Evolutionary conservation across 371 early-diverging fungal species (phyloP).

Genomic region (Circinella umbellata): DNA sequence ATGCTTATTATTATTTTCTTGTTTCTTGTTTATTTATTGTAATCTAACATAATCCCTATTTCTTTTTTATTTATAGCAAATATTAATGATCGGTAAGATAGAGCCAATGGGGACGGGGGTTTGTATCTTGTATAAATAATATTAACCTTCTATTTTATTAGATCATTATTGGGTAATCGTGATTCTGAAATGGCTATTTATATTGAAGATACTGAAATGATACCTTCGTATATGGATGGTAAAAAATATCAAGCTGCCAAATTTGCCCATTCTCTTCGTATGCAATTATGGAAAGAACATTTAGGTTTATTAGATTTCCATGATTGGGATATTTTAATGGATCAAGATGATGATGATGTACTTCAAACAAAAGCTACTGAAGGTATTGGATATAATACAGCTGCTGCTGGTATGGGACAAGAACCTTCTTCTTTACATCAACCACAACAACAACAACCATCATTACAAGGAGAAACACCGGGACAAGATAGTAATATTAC

Average conservation of each 20-base stretch:
- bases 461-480: background rate
- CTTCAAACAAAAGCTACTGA: slow-evolving; percentile 12
- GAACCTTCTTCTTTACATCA: background rate
- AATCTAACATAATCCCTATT: background rate
- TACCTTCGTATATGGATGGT: slow-evolving; percentile 77
- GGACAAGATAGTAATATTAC: background rate
- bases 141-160: slow-evolving; percentile 50
- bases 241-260: slow-evolving; percentile 72
- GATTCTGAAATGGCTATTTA: slow-evolving; percentile 91
- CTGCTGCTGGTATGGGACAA: slow-evolving; percentile 21
- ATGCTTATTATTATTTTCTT: background rate
- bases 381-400: slow-evolving; percentile 12
- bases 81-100: slow-evolving; percentile 45
- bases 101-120: no score
- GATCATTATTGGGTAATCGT: slow-evolving; percentile 70
- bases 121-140: background rate
- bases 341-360: slow-evolving; percentile 12
- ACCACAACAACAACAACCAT: no score
- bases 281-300: slow-evolving; percentile 87
- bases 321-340: slow-evolving; percentile 42
- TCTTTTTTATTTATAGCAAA: slow-evolving; percentile 31
- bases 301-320: slow-evolving; percentile 67
- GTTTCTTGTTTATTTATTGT: background rate
- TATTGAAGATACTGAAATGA: slow-evolving; percentile 78
- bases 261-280: slow-evolving; percentile 79